phyloP scores from a whole-genome alignment of 2,329 filamentous ascomycete species.

The Colletotrichum falcatum region DNA sequence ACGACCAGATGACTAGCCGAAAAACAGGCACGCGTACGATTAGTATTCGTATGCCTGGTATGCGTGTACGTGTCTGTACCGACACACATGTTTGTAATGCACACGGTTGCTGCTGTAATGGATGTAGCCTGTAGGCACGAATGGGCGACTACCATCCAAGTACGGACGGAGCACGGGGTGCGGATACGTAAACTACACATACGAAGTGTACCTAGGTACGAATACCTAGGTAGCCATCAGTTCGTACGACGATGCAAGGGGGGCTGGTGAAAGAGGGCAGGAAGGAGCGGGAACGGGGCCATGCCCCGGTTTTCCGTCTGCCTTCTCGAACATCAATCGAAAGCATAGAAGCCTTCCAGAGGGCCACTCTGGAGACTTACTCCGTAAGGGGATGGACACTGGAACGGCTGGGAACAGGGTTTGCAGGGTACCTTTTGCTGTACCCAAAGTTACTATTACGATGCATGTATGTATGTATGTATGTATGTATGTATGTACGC shows the following conservation, averaged over 20 bases:
- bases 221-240: too few relatives aligned
- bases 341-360: conserved; percentile 37
- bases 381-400: conserved; percentile 11
- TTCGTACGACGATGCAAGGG: conserved; percentile 8
- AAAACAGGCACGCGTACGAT: too few relatives aligned
- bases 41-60: too few relatives aligned
- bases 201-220: too few relatives aligned
- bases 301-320: conserved; percentile 35
- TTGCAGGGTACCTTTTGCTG: conserved; percentile 36
- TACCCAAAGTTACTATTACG: too few relatives aligned
- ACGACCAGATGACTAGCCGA: background rate
- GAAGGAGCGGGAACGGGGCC: conserved; percentile 8
- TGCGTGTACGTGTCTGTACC: too few relatives aligned
- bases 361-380: conserved; percentile 9
- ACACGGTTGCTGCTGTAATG: too few relatives aligned
- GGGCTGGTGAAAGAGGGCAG: background rate
- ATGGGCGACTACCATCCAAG: too few relatives aligned
- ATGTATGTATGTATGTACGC: background rate
- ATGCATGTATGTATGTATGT: background rate
- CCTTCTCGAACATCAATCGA: conserved; percentile 43
- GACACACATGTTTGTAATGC: background rate
- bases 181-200: too few relatives aligned
- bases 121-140: too few relatives aligned
- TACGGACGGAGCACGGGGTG: too few relatives aligned
- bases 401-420: conserved; percentile 38